phyloP scores from a whole-genome alignment of 306 rosid genomes.

The Arachis hypogaea region DNA sequence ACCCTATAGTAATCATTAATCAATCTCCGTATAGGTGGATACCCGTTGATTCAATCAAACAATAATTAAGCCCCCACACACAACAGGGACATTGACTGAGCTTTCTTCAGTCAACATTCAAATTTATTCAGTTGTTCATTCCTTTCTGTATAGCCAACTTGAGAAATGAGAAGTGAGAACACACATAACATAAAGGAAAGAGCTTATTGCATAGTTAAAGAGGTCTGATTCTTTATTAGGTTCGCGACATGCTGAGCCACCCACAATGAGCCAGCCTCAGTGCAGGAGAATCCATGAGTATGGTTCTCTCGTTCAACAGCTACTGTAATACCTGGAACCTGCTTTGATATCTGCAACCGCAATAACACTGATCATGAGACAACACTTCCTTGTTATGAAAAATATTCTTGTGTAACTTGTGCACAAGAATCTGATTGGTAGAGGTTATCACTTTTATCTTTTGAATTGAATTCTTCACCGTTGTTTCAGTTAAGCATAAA shows the following conservation, averaged over 20 bases:
- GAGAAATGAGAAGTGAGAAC: constrained; percentile 5
- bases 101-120: background rate
- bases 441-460: too few species aligned
- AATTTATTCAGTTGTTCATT: constrained; percentile 13
- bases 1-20: too few species aligned
- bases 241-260: constrained; percentile 79
- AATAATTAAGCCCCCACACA: background rate
- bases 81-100: background rate
- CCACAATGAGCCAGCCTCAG: constrained; percentile 81
- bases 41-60: too few species aligned
- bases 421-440: too few species aligned
- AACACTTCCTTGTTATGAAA: too few species aligned
- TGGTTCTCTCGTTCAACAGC: constrained; percentile 73
- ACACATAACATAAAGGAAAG: constrained; percentile 29
- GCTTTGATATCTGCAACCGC: constrained; percentile 67
- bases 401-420: too few species aligned
- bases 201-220: constrained; percentile 43
- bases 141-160: constrained; percentile 22
- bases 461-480: too few species aligned
- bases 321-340: constrained; percentile 64
- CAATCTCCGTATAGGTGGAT: too few species aligned
- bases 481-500: too few species aligned
- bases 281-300: constrained; percentile 76
- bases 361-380: background rate
- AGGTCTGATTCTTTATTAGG: constrained; percentile 59